Evolutionary conservation across 305 asterid species (phyloP).

Genomic region (Lippia alba): DNA sequence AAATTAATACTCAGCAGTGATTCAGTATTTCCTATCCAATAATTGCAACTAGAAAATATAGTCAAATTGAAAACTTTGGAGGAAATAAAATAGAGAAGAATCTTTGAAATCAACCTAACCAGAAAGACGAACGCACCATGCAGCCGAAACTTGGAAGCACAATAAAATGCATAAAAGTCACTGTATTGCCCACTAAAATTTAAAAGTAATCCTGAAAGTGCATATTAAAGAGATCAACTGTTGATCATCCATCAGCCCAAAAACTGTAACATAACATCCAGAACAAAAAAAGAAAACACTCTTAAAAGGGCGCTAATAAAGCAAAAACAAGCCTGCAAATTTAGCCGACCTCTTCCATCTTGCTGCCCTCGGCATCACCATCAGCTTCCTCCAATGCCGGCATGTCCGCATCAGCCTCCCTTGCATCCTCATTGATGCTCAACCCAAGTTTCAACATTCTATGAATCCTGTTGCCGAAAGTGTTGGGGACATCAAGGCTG

Average conservation of each 20-base stretch:
- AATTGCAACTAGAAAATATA: no score
- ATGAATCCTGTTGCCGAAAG: slow-evolving; percentile 75
- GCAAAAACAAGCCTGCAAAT: not conserved
- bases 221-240: not conserved
- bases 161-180: no score
- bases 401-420: slow-evolving; percentile 78
- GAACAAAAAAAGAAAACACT: no score
- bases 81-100: no score
- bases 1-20: no score
- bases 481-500: slow-evolving; percentile 78
- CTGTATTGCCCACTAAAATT: not conserved
- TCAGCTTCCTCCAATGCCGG: slow-evolving; percentile 78
- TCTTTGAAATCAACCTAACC: no score
- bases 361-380: slow-evolving; percentile 77
- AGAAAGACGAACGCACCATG: no score
- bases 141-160: no score
- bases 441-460: slow-evolving; percentile 75
- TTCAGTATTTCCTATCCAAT: no score
- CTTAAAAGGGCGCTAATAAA: no score
- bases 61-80: no score
- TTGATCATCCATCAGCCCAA: not conserved
- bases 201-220: not conserved
- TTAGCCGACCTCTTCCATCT: slow-evolving; percentile 86
- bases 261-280: slow-evolving; percentile 6
- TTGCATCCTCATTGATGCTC: slow-evolving; percentile 76